Conservation (phyloP, 1,284 basidiomycete species). For the Inonotus hispidus region DNA sequence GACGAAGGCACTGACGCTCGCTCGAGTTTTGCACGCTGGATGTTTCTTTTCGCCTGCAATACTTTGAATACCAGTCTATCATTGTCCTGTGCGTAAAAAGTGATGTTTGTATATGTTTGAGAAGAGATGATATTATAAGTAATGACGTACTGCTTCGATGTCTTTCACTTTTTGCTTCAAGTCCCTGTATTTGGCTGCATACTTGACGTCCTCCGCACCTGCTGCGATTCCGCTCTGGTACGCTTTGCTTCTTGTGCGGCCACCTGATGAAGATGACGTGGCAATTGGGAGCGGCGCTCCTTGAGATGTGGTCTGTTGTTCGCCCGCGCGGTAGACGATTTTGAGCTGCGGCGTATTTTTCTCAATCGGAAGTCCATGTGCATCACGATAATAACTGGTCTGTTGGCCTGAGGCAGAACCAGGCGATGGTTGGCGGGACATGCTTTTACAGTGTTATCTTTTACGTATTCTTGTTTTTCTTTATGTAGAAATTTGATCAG, state of each 20-base stretch:
- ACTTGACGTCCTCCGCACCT: conserved; percentile 83
- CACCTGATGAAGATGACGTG: conserved; percentile 7
- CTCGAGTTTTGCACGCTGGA: conserved; percentile 85
- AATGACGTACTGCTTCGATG: conserved; percentile 67
- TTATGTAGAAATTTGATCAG: neutral
- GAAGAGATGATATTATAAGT: conserved; percentile 10
- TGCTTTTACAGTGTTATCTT: conserved; percentile 26
- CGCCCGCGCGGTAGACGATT: neutral
- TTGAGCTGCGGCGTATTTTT: neutral
- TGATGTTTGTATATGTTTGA: conserved; percentile 5
- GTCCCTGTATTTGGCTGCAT: conserved; percentile 86
- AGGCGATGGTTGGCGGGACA: conserved; percentile 52
- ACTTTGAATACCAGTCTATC: conserved; percentile 83
- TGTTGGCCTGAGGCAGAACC: conserved; percentile 33
- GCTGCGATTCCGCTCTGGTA: conserved; percentile 62
- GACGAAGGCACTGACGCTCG: conserved; percentile 64
- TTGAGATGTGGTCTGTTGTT: conserved; percentile 28
- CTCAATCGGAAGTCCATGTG: conserved; percentile 19
- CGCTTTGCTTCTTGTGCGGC: conserved; percentile 39
- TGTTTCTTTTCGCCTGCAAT: conserved; percentile 75
- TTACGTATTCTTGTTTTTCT: neutral
- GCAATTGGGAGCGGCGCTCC: neutral
- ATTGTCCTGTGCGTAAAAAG: conserved; percentile 57
- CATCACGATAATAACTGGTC: conserved; percentile 21
- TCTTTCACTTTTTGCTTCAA: conserved; percentile 86